A percentile compares a stretch with the other conserved stretches of the same genome.
Conservation (phyloP, 805 yeast species). For the Saccharomyces mikatae region DNA sequence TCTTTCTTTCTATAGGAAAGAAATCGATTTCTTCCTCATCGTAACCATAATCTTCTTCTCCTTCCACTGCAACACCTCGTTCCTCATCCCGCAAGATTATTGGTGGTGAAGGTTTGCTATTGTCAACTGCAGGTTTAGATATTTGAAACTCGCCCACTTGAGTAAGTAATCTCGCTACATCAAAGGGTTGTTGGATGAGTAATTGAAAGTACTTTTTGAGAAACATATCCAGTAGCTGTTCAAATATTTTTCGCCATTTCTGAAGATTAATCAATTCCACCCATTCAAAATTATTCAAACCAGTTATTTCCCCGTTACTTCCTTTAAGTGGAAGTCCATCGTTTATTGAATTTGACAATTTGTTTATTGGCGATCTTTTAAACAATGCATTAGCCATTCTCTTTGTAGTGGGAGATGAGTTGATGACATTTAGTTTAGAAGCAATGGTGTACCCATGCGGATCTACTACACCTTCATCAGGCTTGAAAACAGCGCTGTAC, state of each 20-base stretch:
- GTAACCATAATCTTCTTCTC: constrained; percentile 19
- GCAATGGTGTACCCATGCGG: constrained; percentile 34
- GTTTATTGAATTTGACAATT: background rate
- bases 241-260: constrained; percentile 48
- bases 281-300: constrained; percentile 41
- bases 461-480: constrained; percentile 56
- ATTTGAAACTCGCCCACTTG: constrained; percentile 55
- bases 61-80: constrained; percentile 18
- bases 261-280: constrained; percentile 55
- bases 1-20: constrained; percentile 9
- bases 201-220: constrained; percentile 61
- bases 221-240: constrained; percentile 52
- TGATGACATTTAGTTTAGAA: constrained; percentile 31
- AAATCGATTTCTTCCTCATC: constrained; percentile 35
- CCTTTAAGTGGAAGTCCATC: background rate
- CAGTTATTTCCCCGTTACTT: background rate
- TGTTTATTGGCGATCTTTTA: background rate
- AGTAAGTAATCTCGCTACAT: constrained; percentile 64
- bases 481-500: constrained; percentile 50
- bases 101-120: constrained; percentile 2
- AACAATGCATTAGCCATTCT: background rate
- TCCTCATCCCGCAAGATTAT: constrained; percentile 9
- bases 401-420: constrained; percentile 10
- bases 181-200: constrained; percentile 79
- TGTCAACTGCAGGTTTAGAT: background rate